Percentiles rank a stretch among this genome's conserved stretches.
phyloP scores from a whole-genome alignment of 352 stramenopile species.

The Phytophthora citrophthora region DNA sequence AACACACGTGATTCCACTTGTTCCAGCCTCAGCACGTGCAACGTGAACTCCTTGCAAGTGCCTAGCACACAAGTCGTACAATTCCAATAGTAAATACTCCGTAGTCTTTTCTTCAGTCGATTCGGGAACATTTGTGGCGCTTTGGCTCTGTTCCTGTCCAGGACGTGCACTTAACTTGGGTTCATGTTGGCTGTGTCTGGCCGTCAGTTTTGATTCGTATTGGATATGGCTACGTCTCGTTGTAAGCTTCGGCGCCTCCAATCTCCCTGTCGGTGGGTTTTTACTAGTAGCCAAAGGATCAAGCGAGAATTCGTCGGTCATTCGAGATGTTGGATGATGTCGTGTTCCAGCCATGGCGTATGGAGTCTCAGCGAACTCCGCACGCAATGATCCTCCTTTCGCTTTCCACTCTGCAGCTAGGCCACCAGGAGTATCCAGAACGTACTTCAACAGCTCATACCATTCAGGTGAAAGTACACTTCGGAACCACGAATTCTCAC shows the following conservation, averaged over 20 bases:
- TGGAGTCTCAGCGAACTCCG: slow-evolving; percentile 50
- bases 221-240: slow-evolving; percentile 11
- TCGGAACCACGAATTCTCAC: slow-evolving; percentile 52
- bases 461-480: slow-evolving; percentile 34
- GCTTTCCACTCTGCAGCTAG: slow-evolving; percentile 60
- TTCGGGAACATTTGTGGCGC: slow-evolving; percentile 9
- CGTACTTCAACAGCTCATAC: slow-evolving; percentile 31
- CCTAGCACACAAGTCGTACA: slow-evolving; percentile 60
- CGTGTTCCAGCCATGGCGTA: slow-evolving; percentile 22
- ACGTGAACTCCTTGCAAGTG: slow-evolving; percentile 60
- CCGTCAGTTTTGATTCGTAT: slow-evolving; percentile 5
- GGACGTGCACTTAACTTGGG: neutral
- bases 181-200: neutral
- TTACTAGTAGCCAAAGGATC: slow-evolving; percentile 15
- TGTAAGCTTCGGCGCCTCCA: slow-evolving; percentile 13
- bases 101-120: slow-evolving; percentile 37
- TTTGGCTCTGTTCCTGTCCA: slow-evolving; percentile 4
- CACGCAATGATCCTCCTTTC: slow-evolving; percentile 54
- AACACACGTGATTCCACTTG: slow-evolving; percentile 60
- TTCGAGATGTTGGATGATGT: slow-evolving; percentile 4
- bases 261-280: slow-evolving; percentile 1
- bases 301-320: slow-evolving; percentile 14
- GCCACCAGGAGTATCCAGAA: slow-evolving; percentile 43
- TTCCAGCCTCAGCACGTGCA: slow-evolving; percentile 66
- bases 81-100: slow-evolving; percentile 60